Conservation (phyloP, 1,284 basidiomycete genomes). For the Phellopilus nigrolimitatus region DNA sequence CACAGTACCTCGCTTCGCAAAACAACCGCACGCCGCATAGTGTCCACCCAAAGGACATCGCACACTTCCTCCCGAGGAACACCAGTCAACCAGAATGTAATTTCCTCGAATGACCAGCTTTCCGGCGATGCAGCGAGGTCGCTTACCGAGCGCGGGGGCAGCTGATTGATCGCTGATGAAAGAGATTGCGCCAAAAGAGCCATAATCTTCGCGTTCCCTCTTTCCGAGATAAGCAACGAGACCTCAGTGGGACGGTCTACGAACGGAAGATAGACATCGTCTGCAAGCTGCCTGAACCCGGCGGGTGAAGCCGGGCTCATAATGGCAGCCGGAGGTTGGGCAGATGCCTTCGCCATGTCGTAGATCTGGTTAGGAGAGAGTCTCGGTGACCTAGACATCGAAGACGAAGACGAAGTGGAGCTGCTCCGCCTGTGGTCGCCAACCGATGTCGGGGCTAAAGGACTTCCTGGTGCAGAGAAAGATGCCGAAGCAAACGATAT, state of each 20-base stretch:
- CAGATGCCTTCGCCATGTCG: conserved; percentile 58
- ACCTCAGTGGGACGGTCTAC: conserved; percentile 69
- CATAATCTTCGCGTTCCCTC: conserved; percentile 63
- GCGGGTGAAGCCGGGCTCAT: conserved; percentile 32
- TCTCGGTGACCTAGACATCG: conserved; percentile 34
- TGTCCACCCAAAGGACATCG: conserved; percentile 60
- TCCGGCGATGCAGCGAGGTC: conserved; percentile 26
- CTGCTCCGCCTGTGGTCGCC: not conserved
- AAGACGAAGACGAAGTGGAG: conserved; percentile 25
- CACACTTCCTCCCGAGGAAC: conserved; percentile 53
- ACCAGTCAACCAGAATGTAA: conserved; percentile 55
- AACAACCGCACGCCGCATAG: conserved; percentile 61
- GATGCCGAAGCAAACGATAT: conserved; percentile 9
- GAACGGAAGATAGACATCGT: conserved; percentile 70
- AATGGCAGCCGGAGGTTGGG: conserved; percentile 36
- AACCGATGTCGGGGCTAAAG: not conserved
- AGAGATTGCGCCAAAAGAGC: conserved; percentile 68
- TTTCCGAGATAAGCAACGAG: conserved; percentile 49
- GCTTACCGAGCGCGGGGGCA: conserved; percentile 25
- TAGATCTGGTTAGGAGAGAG: conserved; percentile 64
- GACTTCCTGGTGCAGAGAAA: not conserved
- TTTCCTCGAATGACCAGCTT: conserved; percentile 58
- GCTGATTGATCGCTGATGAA: conserved; percentile 29
- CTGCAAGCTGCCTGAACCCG: conserved; percentile 65
- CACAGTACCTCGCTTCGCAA: conserved; percentile 72